phyloP scores from a whole-genome alignment of 805 yeast species.

The Candida sithepensis region DNA sequence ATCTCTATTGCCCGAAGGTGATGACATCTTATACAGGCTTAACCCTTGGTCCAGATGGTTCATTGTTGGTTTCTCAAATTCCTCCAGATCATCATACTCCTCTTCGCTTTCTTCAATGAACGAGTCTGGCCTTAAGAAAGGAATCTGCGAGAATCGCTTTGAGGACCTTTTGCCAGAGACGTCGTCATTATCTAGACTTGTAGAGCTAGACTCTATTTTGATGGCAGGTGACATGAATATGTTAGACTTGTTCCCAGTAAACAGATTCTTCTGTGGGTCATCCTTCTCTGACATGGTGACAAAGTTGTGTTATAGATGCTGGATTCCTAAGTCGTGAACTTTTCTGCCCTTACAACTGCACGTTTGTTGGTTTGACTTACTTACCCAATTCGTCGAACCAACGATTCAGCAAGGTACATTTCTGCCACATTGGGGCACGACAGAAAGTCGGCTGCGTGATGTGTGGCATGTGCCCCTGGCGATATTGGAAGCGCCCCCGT shows the following conservation, averaged over 20 bases:
- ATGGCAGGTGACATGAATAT: neutral
- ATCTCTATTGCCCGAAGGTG: constrained; percentile 2
- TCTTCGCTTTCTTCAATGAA: constrained; percentile 18
- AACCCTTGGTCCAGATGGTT: constrained; percentile 5
- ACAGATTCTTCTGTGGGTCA: neutral
- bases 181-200: neutral
- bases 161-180: neutral
- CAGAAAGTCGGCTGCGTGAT: too few species aligned
- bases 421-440: neutral
- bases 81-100: constrained; percentile 5
- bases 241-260: neutral
- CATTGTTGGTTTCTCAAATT: constrained; percentile 1
- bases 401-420: neutral
- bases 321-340: neutral
- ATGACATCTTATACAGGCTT: constrained; percentile 4
- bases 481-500: too few species aligned
- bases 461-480: too few species aligned
- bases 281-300: neutral
- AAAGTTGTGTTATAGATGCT: too few species aligned
- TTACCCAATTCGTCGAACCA: neutral
- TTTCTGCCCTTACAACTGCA: too few species aligned
- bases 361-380: neutral
- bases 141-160: constrained; percentile 8
- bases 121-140: constrained; percentile 17
- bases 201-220: neutral